Base-by-base conservation (phyloP, 495 filamentous ascomycete genomes). In the Aspergillus affinis region DNA sequence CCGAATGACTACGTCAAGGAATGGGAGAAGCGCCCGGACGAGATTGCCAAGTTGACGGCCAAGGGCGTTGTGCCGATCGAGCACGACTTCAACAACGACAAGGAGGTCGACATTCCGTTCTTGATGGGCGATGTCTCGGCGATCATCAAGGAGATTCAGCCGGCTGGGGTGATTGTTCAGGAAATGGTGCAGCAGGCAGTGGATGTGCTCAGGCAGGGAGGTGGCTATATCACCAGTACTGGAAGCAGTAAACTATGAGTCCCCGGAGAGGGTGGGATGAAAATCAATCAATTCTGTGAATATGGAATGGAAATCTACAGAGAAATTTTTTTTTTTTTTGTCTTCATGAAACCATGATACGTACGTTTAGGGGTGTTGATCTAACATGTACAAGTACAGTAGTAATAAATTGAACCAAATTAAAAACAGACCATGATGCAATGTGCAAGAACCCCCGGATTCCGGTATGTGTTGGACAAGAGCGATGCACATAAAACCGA, bases 121-220 rank as follows among this genome's bases (percentile, higher is more conserved):
- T 63, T 97, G 63, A 97, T 97, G 92, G 92, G 92, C n/a, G 90
- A 95, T 78, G 92, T 97, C 17, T 89, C 91, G 0, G 93, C 88
- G 2, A 78, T 84, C 10, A 85, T 97, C 26, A 70, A 75, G 45
- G 82, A 87, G 51, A 82, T 97, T 46, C 83, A 90, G 75, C 92
- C 93, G 2, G 93, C 93, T 0, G 83, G 78, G 48, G 78, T 83
- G 65, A 95, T 98, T 74, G 85, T 97, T 19, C 83, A 83, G 57
- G 89, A 93, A 67, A 95, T 97, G 88, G 89, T 96, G n/a, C 69
- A 73, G 41, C 87, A 93, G 74, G 90, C 92, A 3, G 84, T 90
- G 19, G 80, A 81, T 9, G 81, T 89, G 75, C 69, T 97, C 57
- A 85, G 77, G 72, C 54, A 60, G 4, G 72, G 74, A 10, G 62